phyloP scores from a whole-genome alignment of 371 early-diverging fungal genomes.

The Parasitella parasitica region DNA sequence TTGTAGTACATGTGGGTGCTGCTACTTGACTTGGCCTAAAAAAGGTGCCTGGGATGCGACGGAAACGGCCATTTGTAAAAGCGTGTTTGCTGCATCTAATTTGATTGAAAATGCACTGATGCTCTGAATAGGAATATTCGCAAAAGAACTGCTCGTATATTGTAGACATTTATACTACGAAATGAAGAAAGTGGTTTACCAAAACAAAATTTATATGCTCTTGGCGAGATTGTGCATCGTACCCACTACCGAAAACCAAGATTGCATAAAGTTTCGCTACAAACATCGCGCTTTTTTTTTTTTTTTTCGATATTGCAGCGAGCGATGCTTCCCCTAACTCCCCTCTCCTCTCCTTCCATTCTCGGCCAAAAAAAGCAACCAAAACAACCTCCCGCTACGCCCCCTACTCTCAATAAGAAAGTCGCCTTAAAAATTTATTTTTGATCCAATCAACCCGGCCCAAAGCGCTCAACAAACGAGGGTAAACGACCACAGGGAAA shows the following conservation, averaged over 20 bases:
- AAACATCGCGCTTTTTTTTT: neutral
- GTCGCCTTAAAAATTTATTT: slow-evolving; percentile 2
- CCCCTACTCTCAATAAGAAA: neutral
- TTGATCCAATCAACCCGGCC: neutral
- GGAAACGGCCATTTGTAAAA: no score
- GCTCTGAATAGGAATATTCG: neutral
- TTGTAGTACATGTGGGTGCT: neutral
- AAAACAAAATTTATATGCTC: no score
- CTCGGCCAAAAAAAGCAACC: neutral
- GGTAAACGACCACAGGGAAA: neutral
- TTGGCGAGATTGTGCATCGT: no score
- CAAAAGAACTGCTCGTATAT: neutral
- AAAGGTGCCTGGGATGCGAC: no score
- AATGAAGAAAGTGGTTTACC: no score
- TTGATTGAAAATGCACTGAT: slow-evolving; percentile 1
- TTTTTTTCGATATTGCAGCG: neutral
- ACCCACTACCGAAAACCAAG: neutral
- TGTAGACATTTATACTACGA: neutral
- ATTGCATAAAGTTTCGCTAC: neutral
- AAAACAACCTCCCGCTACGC: neutral
- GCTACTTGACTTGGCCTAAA: no score
- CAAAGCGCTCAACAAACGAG: neutral
- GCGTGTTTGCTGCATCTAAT: neutral
- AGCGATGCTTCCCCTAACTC: neutral
- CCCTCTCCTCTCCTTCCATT: neutral